Conservation (phyloP, 495 filamentous ascomycete species). For the Podospora anserina region DNA sequence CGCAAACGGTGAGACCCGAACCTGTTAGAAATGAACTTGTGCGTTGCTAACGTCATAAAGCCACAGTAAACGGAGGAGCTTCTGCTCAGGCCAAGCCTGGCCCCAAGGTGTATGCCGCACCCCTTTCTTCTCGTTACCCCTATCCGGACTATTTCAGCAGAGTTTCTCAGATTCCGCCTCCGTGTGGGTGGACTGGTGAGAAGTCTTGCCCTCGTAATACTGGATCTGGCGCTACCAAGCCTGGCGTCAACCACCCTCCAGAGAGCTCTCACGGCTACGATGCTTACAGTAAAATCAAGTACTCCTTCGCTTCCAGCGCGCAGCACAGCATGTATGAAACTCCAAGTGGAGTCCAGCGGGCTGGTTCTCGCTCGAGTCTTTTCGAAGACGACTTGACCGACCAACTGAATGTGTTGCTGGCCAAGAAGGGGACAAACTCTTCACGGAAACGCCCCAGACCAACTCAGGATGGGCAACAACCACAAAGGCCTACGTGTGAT, state of each 20-base stretch:
- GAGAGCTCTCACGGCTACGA: background rate
- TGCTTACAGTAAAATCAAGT: background rate
- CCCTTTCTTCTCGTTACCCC: slow-evolving; percentile 15
- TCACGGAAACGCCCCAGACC: slow-evolving; percentile 16
- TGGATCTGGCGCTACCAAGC: background rate
- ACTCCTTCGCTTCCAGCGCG: background rate
- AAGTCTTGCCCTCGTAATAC: background rate
- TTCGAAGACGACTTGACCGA: slow-evolving; percentile 29
- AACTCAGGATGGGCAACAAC: slow-evolving; percentile 6
- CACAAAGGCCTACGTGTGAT: background rate
- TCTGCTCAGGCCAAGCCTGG: slow-evolving; percentile 15
- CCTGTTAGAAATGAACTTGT: background rate
- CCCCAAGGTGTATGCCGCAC: slow-evolving; percentile 33
- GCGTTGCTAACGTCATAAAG: slow-evolving; percentile 17
- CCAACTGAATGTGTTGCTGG: slow-evolving; percentile 29
- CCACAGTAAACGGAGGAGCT: slow-evolving; percentile 22
- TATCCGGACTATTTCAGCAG: background rate
- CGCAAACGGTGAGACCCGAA: slow-evolving; percentile 21
- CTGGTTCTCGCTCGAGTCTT: slow-evolving; percentile 17
- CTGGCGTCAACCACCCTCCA: background rate
- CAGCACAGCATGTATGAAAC: slow-evolving; percentile 14
- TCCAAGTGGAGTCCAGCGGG: slow-evolving; percentile 29
- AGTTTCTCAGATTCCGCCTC: slow-evolving; percentile 12
- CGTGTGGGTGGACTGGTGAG: slow-evolving; percentile 17
- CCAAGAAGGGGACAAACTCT: background rate